phyloP scores from a whole-genome alignment of 2,329 filamentous ascomycete genomes.

The Colletotrichum sp. region DNA sequence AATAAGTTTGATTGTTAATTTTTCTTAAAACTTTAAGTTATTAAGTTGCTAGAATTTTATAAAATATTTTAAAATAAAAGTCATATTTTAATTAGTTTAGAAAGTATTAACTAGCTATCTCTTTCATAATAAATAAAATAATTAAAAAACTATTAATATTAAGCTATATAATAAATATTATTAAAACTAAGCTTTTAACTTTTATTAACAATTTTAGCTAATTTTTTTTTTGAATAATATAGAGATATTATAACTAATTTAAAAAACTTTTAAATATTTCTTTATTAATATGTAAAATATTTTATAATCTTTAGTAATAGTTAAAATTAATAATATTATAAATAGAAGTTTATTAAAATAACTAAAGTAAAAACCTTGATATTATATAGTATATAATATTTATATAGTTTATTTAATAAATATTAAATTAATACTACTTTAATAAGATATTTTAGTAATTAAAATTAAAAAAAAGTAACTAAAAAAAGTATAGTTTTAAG shows the following conservation, averaged over 20 bases:
- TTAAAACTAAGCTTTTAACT: not conserved
- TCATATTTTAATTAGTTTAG: not conserved
- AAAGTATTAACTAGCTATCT: not conserved
- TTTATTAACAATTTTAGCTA: not conserved
- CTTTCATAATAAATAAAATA: not conserved
- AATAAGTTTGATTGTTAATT: not conserved
- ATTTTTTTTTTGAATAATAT: not conserved
- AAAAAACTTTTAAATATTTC: too few species aligned
- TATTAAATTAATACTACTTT: too few species aligned
- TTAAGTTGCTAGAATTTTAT: not conserved
- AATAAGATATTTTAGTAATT: too few species aligned
- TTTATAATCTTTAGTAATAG: too few species aligned
- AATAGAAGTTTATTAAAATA: too few species aligned
- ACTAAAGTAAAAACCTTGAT: too few species aligned
- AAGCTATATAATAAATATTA: not conserved
- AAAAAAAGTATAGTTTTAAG: too few species aligned
- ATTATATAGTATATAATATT: too few species aligned
- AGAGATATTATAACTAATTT: not conserved
- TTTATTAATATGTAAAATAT: too few species aligned
- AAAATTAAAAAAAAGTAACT: too few species aligned
- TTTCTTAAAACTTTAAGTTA: not conserved
- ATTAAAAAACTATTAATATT: not conserved
- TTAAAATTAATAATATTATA: too few species aligned
- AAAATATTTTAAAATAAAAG: not conserved
- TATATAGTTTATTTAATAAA: too few species aligned